Percentiles rank a stretch among this genome's conserved stretches.
phyloP scores from a whole-genome alignment of 768 basidiomycete genomes.

The Floccularia luteovirens region DNA sequence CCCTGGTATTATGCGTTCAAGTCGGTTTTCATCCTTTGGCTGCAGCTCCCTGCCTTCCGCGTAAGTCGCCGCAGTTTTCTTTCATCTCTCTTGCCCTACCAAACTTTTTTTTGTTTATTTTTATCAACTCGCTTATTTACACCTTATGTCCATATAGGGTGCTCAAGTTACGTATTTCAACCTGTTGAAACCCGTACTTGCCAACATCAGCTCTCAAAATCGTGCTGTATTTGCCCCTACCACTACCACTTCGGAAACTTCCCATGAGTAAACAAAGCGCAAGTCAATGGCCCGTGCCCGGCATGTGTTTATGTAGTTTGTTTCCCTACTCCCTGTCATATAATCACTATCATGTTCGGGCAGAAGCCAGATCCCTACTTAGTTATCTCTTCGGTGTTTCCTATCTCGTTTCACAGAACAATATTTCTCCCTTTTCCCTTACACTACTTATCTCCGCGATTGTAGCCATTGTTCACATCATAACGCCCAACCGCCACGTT shows the following conservation, averaged over 20 bases:
- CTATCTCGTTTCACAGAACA: no score
- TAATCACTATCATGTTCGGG: background rate
- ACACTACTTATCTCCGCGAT: no score
- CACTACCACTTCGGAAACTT: slow-evolving; percentile 41
- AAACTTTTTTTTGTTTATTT: background rate
- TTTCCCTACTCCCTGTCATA: background rate
- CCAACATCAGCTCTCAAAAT: slow-evolving; percentile 43
- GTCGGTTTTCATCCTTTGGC: slow-evolving; percentile 86
- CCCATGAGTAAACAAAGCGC: slow-evolving; percentile 19
- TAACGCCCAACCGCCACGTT: no score
- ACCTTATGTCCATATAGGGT: slow-evolving; percentile 42
- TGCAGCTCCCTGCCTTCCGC: slow-evolving; percentile 79
- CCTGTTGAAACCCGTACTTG: slow-evolving; percentile 75
- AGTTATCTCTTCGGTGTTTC: no score
- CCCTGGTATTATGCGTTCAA: slow-evolving; percentile 96
- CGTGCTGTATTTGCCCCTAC: slow-evolving; percentile 36
- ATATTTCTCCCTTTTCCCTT: no score
- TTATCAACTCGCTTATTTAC: slow-evolving; percentile 6
- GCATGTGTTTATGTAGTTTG: background rate
- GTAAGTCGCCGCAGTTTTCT: slow-evolving; percentile 57
- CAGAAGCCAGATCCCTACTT: no score
- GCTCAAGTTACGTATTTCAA: slow-evolving; percentile 76
- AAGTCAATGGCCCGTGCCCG: slow-evolving; percentile 1
- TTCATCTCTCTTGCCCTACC: slow-evolving; percentile 8
- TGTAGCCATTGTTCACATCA: no score